Percentiles rank a stretch among this genome's conserved stretches.
phyloP scores from a whole-genome alignment of 495 filamentous ascomycete genomes.

The Haplographium delicatum region DNA sequence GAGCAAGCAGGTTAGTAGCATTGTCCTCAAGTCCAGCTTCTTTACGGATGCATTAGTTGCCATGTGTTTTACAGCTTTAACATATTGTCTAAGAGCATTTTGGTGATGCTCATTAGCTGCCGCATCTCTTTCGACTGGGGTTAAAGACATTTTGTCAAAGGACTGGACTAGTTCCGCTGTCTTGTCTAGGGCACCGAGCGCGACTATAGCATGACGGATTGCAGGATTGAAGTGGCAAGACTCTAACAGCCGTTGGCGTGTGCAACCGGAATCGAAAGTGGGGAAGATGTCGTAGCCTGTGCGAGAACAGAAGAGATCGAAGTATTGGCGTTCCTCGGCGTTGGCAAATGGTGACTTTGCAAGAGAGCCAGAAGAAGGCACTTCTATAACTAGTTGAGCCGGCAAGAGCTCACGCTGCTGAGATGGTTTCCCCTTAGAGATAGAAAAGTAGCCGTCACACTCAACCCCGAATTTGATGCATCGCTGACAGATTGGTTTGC shows the following conservation, averaged over 20 bases:
- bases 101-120: conserved; percentile 12
- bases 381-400: neutral
- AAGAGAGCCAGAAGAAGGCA: neutral
- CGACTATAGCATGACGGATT: conserved; percentile 58
- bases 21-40: conserved; percentile 12
- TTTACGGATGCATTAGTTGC: conserved; percentile 6
- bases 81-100: conserved; percentile 13
- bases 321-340: conserved; percentile 44
- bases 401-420: conserved; percentile 1
- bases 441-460: conserved; percentile 44
- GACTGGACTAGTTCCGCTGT: conserved; percentile 25
- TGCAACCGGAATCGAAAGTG: conserved; percentile 54
- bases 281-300: conserved; percentile 53
- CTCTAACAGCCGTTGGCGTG: conserved; percentile 48
- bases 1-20: conserved; percentile 11
- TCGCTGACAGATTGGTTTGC: conserved; percentile 43
- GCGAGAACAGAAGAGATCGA: conserved; percentile 51
- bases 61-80: conserved; percentile 15
- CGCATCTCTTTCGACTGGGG: conserved; percentile 5
- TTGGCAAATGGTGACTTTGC: conserved; percentile 13
- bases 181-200: conserved; percentile 56
- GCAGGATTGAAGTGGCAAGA: conserved; percentile 53
- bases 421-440: neutral
- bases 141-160: conserved; percentile 13
- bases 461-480: conserved; percentile 44